Percentiles rank a stretch among this genome's conserved stretches.
Conservation (phyloP, 805 yeast genomes). For the Zygosaccharomyces pseudorouxii region DNA sequence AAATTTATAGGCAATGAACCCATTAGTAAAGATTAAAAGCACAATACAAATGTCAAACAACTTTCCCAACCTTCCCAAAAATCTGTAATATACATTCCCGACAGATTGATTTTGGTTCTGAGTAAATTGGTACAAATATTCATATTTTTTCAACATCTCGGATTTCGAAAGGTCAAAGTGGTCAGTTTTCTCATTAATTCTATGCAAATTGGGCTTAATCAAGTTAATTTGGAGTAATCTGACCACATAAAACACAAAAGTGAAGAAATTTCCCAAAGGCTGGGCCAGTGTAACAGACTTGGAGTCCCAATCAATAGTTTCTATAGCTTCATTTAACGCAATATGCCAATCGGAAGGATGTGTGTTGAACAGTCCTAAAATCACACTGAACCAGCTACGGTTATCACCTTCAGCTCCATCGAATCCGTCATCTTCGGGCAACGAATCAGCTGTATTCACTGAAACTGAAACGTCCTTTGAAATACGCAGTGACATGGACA, state of each 20-base stretch:
- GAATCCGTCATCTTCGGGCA: slow-evolving; percentile 5
- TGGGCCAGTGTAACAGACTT: slow-evolving; percentile 23
- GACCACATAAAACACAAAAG: slow-evolving; percentile 18
- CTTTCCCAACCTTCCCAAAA: slow-evolving; percentile 17
- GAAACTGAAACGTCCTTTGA: slow-evolving; percentile 9
- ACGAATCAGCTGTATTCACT: slow-evolving; percentile 5
- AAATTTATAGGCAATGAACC: slow-evolving; percentile 17
- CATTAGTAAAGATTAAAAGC: slow-evolving; percentile 15
- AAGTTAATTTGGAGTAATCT: slow-evolving; percentile 31
- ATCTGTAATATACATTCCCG: slow-evolving; percentile 10
- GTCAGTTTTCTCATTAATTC: slow-evolving; percentile 17
- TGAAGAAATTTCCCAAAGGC: slow-evolving; percentile 26
- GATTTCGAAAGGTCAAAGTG: slow-evolving; percentile 33
- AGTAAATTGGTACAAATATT: slow-evolving; percentile 16
- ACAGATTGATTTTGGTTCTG: background rate
- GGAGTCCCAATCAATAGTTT: slow-evolving; percentile 31
- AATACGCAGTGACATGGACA: slow-evolving; percentile 15
- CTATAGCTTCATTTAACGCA: slow-evolving; percentile 22
- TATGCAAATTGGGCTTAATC: slow-evolving; percentile 25
- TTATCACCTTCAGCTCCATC: slow-evolving; percentile 2
- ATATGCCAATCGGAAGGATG: slow-evolving; percentile 27
- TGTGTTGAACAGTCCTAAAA: slow-evolving; percentile 9
- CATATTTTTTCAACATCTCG: slow-evolving; percentile 18
- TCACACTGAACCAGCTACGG: slow-evolving; percentile 9
- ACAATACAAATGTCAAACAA: slow-evolving; percentile 9